phyloP scores from a whole-genome alignment of 192 early-diverging fungal species.

The Geranomyces variabilis region DNA sequence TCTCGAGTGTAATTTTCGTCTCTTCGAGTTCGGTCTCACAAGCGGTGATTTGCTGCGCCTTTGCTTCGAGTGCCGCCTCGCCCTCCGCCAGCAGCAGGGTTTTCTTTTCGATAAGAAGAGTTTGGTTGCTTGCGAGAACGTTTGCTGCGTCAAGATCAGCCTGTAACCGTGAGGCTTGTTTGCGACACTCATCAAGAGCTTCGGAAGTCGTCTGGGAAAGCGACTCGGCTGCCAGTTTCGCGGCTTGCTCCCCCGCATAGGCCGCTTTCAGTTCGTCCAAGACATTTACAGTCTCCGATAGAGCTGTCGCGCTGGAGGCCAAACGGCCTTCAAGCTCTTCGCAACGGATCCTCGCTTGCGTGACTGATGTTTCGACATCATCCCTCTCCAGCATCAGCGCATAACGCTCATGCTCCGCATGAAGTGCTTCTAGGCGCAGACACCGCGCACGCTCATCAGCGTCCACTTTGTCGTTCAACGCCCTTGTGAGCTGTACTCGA shows the following conservation, averaged over 20 bases:
- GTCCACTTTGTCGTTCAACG: not conserved
- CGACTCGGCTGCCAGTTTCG: not conserved
- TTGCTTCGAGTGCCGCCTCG: not conserved
- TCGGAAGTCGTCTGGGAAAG: not conserved
- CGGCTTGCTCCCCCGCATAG: not conserved
- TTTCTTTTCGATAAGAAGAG: not conserved
- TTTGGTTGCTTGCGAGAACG: not conserved
- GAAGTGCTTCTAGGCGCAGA: slow-evolving; percentile 3
- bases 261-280: not conserved
- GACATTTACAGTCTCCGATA: not conserved
- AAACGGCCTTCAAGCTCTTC: too few relatives aligned
- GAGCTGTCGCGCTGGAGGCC: too few relatives aligned
- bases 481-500: not conserved
- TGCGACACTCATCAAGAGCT: not conserved
- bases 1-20: not conserved
- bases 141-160: not conserved
- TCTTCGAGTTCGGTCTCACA: slow-evolving; percentile 10
- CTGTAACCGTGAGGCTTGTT: not conserved
- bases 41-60: not conserved
- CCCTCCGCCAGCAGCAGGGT: not conserved
- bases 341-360: not conserved
- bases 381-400: not conserved
- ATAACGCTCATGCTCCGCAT: not conserved
- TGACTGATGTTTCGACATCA: not conserved
- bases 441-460: not conserved